A percentile compares a stretch with the other conserved stretches of the same genome.
phyloP scores from a whole-genome alignment of 148 eudicot species.

The Rhododendron henanense region DNA sequence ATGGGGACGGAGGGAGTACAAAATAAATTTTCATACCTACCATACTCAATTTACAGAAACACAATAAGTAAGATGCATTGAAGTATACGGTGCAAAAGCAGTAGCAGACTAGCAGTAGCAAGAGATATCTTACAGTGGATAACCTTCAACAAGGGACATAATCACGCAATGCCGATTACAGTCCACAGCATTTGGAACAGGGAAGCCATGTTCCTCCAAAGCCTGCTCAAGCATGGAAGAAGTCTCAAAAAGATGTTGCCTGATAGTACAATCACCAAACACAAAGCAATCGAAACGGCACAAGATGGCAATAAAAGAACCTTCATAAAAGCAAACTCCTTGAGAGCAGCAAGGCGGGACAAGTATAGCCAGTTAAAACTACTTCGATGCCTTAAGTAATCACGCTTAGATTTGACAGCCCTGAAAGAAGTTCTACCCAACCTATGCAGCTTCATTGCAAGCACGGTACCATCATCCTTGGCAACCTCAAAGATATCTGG shows the following conservation, averaged over 20 bases:
- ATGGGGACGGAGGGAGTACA: no score
- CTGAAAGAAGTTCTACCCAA: constrained; percentile 91
- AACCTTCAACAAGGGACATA: constrained; percentile 93
- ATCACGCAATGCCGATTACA: constrained; percentile 95
- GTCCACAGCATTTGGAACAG: constrained; percentile 93
- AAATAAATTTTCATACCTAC: background rate
- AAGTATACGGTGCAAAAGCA: background rate
- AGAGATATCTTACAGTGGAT: constrained; percentile 74
- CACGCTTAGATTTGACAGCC: constrained; percentile 97
- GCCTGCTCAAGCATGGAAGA: constrained; percentile 45
- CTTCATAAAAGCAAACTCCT: constrained; percentile 98
- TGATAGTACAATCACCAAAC: constrained; percentile 3
- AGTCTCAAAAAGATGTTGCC: background rate
- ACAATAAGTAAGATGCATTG: background rate
- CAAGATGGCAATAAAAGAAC: constrained; percentile 24
- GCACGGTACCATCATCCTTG: constrained; percentile 78
- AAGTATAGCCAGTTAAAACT: constrained; percentile 88
- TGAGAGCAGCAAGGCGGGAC: constrained; percentile 91
- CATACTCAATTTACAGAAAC: background rate
- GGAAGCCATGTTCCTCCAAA: constrained; percentile 79
- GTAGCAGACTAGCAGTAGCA: background rate
- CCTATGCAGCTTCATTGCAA: constrained; percentile 95
- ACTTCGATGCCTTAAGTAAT: constrained; percentile 82
- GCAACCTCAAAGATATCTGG: constrained; percentile 91
- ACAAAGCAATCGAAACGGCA: constrained; percentile 10